Conservation (phyloP, 129 eudicot species). For the Daucus carota region DH1_v3.0 NC_030381.2:1412001-1412500, state of each 20-base stretch:
- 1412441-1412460: conserved; percentile 1
- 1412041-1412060: conserved; percentile 21
- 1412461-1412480: conserved; percentile 6
- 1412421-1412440: conserved; percentile 18
- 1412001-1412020: too few relatives aligned
- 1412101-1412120: too few relatives aligned
- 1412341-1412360: conserved; percentile 36
- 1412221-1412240: conserved; percentile 10
- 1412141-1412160: conserved; percentile 12
- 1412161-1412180: conserved; percentile 16
- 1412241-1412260: conserved; percentile 18
- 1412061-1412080: conserved; percentile 25
- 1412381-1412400: conserved; percentile 63
- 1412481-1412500: conserved; percentile 42
- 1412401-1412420: conserved; percentile 62
- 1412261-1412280: conserved; percentile 20
- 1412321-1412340: not conserved
- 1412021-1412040: conserved; percentile 21
- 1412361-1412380: conserved; percentile 29
- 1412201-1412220: conserved; percentile 14
- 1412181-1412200: not conserved
- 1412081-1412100: conserved; percentile 10
- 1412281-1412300: conserved; percentile 17
- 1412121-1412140: conserved; percentile 9
- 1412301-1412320: not conserved